A percentile compares a stretch with the other conserved stretches of the same genome.
Conservation (phyloP, 164 flowering plant species). For the Stephania japonica region DNA sequence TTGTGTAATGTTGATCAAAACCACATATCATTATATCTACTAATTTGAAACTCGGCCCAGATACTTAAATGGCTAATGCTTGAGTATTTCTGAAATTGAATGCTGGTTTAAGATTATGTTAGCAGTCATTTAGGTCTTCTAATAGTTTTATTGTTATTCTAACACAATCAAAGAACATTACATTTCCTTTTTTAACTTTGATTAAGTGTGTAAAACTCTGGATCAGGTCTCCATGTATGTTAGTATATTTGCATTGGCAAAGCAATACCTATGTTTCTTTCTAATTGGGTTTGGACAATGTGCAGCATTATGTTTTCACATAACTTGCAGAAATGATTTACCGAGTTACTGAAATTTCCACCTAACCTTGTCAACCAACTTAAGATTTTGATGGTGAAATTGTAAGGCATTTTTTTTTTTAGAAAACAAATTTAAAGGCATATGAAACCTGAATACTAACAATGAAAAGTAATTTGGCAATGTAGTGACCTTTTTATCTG, state of each 20-base stretch:
- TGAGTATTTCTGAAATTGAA: background rate
- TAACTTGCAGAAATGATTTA: background rate
- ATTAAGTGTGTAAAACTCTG: background rate
- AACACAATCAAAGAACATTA: background rate
- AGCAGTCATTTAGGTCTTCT: background rate
- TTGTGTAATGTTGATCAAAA: background rate
- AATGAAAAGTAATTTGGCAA: no score
- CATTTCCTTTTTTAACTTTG: background rate
- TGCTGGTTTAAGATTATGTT: background rate
- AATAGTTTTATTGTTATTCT: background rate
- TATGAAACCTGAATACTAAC: no score
- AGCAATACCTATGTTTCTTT: background rate
- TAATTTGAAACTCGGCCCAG: background rate
- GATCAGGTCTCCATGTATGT: background rate
- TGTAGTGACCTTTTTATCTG: no score
- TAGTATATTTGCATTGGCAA: background rate
- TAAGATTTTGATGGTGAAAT: background rate
- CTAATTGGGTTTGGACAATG: background rate
- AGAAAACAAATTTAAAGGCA: no score
- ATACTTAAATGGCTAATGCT: background rate
- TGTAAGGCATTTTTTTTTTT: no score
- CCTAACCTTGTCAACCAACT: background rate
- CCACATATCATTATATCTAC: background rate
- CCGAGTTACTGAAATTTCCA: background rate
- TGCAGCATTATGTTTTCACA: background rate